A percentile compares a stretch with the other conserved stretches of the same genome.
Conservation (phyloP, 257 asterid species). For the Gardenia jasminoides region DNA sequence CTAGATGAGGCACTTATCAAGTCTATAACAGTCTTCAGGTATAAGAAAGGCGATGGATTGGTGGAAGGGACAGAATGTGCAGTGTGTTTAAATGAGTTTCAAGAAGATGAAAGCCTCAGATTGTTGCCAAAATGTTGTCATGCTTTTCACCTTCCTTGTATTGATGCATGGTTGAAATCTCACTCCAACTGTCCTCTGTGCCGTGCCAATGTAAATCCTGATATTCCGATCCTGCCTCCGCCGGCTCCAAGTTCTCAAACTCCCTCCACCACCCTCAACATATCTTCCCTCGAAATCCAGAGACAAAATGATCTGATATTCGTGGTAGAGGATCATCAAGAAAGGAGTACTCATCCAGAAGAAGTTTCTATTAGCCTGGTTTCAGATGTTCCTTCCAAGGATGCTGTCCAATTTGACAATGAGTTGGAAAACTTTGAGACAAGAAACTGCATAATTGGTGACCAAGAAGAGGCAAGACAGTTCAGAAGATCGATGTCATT, state of each 20-base stretch:
- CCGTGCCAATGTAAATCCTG: conserved; percentile 44
- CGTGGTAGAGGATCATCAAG: conserved; percentile 46
- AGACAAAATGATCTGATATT: conserved; percentile 40
- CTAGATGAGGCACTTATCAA: conserved; percentile 58
- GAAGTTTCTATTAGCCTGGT: conserved; percentile 28
- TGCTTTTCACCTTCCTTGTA: conserved; percentile 81
- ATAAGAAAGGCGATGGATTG: conserved; percentile 42
- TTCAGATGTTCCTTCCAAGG: conserved; percentile 17
- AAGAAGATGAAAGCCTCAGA: conserved; percentile 62
- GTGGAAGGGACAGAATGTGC: conserved; percentile 72
- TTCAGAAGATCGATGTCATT: conserved; percentile 43
- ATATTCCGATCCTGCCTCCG: conserved; percentile 14
- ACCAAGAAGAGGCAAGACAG: conserved; percentile 22
- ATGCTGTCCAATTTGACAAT: background rate
- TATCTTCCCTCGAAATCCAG: conserved; percentile 29
- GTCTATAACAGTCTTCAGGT: conserved; percentile 55
- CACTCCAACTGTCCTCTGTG: conserved; percentile 82
- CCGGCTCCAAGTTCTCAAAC: conserved; percentile 19
- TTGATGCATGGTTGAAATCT: conserved; percentile 78
- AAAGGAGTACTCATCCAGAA: conserved; percentile 10
- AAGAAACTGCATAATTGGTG: conserved; percentile 9
- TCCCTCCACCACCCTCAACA: background rate
- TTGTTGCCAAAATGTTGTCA: conserved; percentile 82
- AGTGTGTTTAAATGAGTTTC: conserved; percentile 69
- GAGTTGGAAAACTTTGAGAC: conserved; percentile 4